Percentiles rank a stretch among this genome's conserved stretches.
Conservation (phyloP, 495 filamentous ascomycete species). For the Penicillium simplicissimum region DNA sequence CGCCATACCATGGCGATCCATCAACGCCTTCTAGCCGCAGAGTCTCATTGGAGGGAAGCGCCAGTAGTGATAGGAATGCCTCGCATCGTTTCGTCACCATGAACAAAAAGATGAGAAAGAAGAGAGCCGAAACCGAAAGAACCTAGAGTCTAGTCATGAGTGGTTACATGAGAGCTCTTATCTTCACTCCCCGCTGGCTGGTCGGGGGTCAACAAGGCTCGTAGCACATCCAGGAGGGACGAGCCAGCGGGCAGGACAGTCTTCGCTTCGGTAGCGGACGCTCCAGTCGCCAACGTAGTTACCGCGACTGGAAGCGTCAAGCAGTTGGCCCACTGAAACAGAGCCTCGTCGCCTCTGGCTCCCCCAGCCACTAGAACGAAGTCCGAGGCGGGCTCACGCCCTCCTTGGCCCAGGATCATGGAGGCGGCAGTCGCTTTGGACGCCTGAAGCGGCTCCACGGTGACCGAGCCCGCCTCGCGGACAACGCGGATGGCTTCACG, state of each 20-base stretch:
- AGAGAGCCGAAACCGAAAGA: background rate
- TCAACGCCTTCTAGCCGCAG: too few species aligned
- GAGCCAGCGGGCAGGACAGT: conserved; percentile 24
- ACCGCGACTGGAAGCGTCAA: conserved; percentile 52
- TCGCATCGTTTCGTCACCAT: background rate
- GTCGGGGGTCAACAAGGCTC: conserved; percentile 1
- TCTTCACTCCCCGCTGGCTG: background rate
- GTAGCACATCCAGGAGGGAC: conserved; percentile 17
- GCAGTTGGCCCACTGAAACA: conserved; percentile 84
- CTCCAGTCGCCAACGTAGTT: conserved; percentile 72
- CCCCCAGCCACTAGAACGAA: conserved; percentile 83
- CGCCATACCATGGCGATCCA: too few species aligned
- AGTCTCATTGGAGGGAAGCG: too few species aligned
- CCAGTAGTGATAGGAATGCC: background rate
- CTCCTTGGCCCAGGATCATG: conserved; percentile 50
- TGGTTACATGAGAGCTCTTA: background rate
- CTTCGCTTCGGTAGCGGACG: conserved; percentile 33
- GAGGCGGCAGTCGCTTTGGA: conserved; percentile 73
- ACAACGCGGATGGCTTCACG: conserved; percentile 75
- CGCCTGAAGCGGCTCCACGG: conserved; percentile 74
- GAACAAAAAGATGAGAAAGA: background rate
- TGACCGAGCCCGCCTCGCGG: conserved; percentile 65
- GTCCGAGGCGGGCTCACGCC: conserved; percentile 46
- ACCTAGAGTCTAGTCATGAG: conserved; percentile 2
- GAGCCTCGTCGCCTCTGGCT: conserved; percentile 76